A percentile compares a stretch with the other conserved stretches of the same genome.
These are phyloP conservation scores for Fusarium neocosmosporiellum DNA, from an alignment of 2,329 filamentous ascomycete genomes.

Conservation along the genomic window DNA sequence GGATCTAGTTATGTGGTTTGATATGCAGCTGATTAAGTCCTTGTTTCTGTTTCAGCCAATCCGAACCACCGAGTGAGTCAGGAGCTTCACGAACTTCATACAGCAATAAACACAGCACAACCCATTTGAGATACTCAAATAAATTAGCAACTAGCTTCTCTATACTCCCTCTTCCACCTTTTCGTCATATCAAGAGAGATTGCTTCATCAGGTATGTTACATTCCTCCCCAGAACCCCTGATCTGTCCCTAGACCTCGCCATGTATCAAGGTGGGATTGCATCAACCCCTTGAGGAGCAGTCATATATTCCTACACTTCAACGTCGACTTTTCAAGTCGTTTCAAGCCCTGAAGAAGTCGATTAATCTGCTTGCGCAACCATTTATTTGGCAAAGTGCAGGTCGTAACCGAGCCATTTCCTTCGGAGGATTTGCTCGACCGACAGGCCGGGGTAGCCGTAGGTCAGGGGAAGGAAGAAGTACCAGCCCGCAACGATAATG, in stretches of 20 bases:
- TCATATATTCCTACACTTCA: background rate
- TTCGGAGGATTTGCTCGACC: constrained; percentile 79
- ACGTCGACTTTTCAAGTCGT: background rate
- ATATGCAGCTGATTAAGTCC: background rate
- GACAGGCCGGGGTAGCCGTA: constrained; percentile 92
- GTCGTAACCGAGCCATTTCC: constrained; percentile 98
- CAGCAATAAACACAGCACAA: background rate
- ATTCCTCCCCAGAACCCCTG: constrained; percentile 10
- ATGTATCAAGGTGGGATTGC: constrained; percentile 2
- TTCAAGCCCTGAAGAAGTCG: background rate
- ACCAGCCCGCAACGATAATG: constrained; percentile 80
- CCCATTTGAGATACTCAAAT: constrained; percentile 5
- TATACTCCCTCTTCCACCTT: constrained; percentile 9
- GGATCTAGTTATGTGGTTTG: background rate
- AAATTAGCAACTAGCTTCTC: constrained; percentile 24
- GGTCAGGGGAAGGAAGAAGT: constrained; percentile 93
- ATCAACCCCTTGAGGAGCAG: background rate
- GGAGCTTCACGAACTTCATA: background rate
- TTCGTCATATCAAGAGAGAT: constrained; percentile 30
- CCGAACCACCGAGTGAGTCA: background rate
- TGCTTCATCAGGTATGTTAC: constrained; percentile 19
- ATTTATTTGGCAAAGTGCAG: constrained; percentile 96
- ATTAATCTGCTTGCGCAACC: background rate
- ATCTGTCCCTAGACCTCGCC: constrained; percentile 9
- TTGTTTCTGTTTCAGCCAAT: background rate